These are phyloP conservation scores for Thraustochytrium sp. DNA, from an alignment of 352 stramenopile species.

Conservation along the genomic window DNA sequence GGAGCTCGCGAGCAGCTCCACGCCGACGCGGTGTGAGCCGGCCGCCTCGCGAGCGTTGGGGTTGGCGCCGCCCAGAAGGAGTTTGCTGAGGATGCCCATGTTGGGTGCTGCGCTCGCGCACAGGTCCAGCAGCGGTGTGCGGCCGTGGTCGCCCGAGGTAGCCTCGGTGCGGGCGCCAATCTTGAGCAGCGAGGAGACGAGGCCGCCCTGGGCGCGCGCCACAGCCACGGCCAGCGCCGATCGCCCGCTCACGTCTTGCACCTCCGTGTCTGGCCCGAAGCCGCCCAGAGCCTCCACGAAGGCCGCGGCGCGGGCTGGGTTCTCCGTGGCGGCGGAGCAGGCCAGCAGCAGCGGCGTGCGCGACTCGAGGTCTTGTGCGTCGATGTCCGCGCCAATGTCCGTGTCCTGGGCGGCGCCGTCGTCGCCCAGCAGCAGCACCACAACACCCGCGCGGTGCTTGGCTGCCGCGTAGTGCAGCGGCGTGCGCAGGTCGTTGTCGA, in stretches of 20 bases:
- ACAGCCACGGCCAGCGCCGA: not conserved
- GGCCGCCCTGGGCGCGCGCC: not conserved
- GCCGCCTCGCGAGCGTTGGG: not conserved
- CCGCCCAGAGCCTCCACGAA: not conserved
- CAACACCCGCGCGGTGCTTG: not conserved
- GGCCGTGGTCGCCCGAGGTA: not conserved
- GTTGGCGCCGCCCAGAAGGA: conserved; percentile 7
- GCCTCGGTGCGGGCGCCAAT: not conserved
- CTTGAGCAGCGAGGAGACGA: not conserved
- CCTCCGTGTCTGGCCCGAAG: not conserved
- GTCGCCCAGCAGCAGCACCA: not conserved
- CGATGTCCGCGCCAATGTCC: not conserved
- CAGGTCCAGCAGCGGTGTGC: not conserved
- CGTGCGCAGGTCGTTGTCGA: conserved; percentile 18
- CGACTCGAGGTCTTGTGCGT: conserved; percentile 1
- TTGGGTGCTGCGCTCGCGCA: not conserved
- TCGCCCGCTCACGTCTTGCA: not conserved
- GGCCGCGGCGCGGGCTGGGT: not conserved
- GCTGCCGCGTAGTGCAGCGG: conserved; percentile 7
- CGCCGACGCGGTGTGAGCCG: not conserved
- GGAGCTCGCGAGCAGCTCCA: too few relatives aligned
- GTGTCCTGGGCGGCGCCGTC: too few relatives aligned
- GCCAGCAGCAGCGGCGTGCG: not conserved
- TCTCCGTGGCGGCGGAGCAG: not conserved
- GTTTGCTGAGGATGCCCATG: not conserved